phyloP scores from a whole-genome alignment of 176 grass and related monocot species.

The Puccinellia tenuiflora region DNA sequence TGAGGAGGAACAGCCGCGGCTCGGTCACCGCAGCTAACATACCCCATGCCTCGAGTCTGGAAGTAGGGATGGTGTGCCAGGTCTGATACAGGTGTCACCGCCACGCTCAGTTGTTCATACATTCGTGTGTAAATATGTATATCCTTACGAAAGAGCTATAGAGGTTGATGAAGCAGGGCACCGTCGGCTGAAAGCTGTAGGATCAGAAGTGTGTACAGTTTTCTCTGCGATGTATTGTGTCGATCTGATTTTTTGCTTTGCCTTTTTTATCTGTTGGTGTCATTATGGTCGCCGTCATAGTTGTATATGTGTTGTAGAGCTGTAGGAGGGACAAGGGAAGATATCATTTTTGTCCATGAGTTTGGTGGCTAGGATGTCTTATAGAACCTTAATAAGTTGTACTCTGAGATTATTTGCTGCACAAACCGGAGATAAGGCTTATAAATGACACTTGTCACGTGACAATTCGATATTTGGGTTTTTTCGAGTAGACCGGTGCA shows the following conservation, averaged over 20 bases:
- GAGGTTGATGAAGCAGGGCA: conserved; percentile 15
- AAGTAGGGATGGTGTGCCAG: conserved; percentile 93
- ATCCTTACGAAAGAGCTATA: conserved; percentile 23
- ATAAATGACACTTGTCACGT: too few relatives aligned
- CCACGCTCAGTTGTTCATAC: neutral
- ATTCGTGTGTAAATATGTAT: neutral
- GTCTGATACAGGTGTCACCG: conserved; percentile 37
- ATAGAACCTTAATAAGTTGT: conserved; percentile 21
- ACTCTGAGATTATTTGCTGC: too few relatives aligned
- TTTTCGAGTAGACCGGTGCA: too few relatives aligned
- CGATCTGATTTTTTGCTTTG: neutral
- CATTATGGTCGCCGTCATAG: neutral
- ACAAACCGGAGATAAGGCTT: too few relatives aligned
- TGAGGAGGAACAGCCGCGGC: conserved; percentile 75
- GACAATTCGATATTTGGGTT: too few relatives aligned
- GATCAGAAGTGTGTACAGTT: conserved; percentile 14
- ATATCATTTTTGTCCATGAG: conserved; percentile 2
- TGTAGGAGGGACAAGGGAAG: neutral
- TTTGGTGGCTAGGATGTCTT: neutral
- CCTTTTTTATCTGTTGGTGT: neutral
- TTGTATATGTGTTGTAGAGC: neutral
- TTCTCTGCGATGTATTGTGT: neutral
- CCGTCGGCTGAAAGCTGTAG: neutral
- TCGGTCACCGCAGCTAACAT: conserved; percentile 47
- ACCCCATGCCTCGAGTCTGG: conserved; percentile 69